These are phyloP conservation scores for Leccinum pachyderme DNA, from an alignment of 1,284 basidiomycete genomes.

Conservation along the genomic window DNA sequence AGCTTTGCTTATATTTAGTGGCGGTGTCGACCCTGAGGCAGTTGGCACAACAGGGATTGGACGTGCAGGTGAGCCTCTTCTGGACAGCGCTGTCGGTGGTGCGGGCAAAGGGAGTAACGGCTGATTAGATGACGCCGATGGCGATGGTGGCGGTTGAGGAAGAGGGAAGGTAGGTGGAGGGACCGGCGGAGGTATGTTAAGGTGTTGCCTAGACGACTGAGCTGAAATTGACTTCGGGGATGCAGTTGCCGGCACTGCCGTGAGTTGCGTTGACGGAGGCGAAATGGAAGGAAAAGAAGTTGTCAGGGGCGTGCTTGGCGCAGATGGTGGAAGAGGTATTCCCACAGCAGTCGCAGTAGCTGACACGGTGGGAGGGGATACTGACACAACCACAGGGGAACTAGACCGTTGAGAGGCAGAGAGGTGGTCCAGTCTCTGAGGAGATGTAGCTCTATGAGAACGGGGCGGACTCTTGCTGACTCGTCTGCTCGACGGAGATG, in stretches of 20 bases:
- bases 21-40: constrained; percentile 11
- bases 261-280: neutral
- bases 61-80: constrained; percentile 14
- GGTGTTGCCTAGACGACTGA: constrained; percentile 28
- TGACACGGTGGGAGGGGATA: constrained; percentile 1
- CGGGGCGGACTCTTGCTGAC: constrained; percentile 29
- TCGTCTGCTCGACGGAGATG: constrained; percentile 22
- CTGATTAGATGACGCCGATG: constrained; percentile 3
- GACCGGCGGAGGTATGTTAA: constrained; percentile 30
- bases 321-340: constrained; percentile 16
- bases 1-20: constrained; percentile 11
- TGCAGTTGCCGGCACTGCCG: neutral
- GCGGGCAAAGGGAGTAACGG: neutral
- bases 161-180: constrained; percentile 32
- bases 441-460: constrained; percentile 9
- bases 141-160: constrained; percentile 27
- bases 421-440: constrained; percentile 12
- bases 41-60: constrained; percentile 18
- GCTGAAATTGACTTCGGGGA: constrained; percentile 9
- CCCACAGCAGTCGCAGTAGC: constrained; percentile 10
- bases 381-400: constrained; percentile 11
- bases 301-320: constrained; percentile 24
- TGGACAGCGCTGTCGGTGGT: constrained; percentile 4
- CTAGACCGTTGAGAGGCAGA: constrained; percentile 5
- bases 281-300: constrained; percentile 9